These are phyloP conservation scores for Aspergillus nomiae DNA, from an alignment of 2,329 filamentous ascomycete species.

Conservation along the genomic window DNA sequence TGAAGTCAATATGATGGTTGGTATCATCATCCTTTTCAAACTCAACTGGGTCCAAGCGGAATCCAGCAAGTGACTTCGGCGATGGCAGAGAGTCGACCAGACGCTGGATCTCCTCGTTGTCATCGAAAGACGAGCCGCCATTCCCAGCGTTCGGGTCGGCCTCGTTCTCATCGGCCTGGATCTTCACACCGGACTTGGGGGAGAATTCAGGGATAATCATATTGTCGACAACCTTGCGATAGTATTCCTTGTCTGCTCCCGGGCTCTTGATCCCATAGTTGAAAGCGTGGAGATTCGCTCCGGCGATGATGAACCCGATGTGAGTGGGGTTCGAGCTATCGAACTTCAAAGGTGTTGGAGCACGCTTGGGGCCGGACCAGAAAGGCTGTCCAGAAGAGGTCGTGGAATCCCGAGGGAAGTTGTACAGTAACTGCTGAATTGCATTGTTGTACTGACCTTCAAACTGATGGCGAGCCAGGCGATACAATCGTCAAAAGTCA, in stretches of 20 bases:
- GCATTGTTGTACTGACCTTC: conserved; percentile 97
- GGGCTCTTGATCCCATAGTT: conserved; percentile 97
- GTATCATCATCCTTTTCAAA: conserved; percentile 99
- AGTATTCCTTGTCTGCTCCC: conserved; percentile 68
- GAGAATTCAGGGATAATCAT: conserved; percentile 96
- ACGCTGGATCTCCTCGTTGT: conserved; percentile 73
- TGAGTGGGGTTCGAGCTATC: conserved; percentile 83
- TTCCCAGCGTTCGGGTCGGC: conserved; percentile 80
- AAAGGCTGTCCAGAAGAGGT: conserved; percentile 89
- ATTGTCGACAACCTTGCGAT: conserved; percentile 78
- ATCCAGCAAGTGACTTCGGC: conserved; percentile 78
- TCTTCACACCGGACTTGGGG: conserved; percentile 88
- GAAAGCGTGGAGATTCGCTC: conserved; percentile 90
- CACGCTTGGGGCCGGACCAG: conserved; percentile 98
- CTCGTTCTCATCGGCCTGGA: conserved; percentile 93
- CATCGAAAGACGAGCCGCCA: conserved; percentile 60
- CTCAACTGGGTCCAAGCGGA: conserved; percentile 87
- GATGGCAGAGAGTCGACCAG: conserved; percentile 74
- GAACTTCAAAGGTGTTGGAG: conserved; percentile 88
- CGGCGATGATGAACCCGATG: conserved; percentile 82
- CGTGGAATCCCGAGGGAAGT: conserved; percentile 92
- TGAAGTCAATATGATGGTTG: conserved; percentile 98
- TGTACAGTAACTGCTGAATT: conserved; percentile 91
- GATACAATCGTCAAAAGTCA: conserved; percentile 94
- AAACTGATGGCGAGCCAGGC: conserved; percentile 89